Evolutionary conservation across 306 rosid species (phyloP).

Genomic region (Quercus bicolor): DNA sequence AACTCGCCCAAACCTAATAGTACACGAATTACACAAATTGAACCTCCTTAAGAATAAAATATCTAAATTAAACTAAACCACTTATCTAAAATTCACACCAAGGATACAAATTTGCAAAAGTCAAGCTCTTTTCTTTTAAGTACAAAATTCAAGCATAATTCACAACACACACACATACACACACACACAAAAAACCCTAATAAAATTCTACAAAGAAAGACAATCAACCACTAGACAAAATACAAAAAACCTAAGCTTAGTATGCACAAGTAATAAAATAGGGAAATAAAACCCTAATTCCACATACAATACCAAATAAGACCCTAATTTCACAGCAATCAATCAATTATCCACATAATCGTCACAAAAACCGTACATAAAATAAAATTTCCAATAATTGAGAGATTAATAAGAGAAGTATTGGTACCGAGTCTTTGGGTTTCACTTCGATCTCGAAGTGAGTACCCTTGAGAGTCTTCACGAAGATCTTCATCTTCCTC

Average conservation of each 20-base stretch:
- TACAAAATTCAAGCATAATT: not conserved
- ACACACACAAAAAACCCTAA: not conserved
- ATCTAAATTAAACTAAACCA: not conserved
- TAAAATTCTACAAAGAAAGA: not conserved
- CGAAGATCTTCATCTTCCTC: constrained; percentile 62
- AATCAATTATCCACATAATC: not conserved
- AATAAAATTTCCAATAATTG: not conserved
- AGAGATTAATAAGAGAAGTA: not conserved
- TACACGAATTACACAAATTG: not conserved
- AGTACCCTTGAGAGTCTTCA: constrained; percentile 70
- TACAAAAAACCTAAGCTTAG: not conserved
- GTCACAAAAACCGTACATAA: not conserved
- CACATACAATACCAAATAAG: not conserved
- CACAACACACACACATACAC: too few relatives aligned
- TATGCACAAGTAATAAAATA: not conserved
- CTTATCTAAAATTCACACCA: not conserved
- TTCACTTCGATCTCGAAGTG: constrained; percentile 64
- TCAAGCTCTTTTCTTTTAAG: not conserved
- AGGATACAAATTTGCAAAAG: not conserved
- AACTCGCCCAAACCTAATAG: not conserved
- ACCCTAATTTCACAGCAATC: constrained; percentile 24
- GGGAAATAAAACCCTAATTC: constrained; percentile 22
- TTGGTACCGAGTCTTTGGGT: constrained; percentile 38
- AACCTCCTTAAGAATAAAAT: not conserved
- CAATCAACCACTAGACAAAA: not conserved